Conservation (phyloP, 1,139 yeast genomes). For the Blastobotrys illinoisensis region DNA sequence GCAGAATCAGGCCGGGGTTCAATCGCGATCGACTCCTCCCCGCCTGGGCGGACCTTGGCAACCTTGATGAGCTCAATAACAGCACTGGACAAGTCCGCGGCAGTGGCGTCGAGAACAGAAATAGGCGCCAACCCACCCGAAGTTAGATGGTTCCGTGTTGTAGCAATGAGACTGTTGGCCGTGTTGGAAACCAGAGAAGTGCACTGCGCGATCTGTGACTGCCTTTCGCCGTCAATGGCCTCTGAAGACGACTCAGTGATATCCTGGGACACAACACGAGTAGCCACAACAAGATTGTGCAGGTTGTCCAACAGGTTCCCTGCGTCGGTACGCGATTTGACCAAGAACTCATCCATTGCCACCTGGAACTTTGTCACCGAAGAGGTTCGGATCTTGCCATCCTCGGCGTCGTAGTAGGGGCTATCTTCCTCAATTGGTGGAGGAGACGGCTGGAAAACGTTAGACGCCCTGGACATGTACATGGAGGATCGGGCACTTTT, state of each 20-base stretch:
- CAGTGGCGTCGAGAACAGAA: slow-evolving; percentile 68
- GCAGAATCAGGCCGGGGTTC: slow-evolving; percentile 12
- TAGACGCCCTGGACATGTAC: slow-evolving; percentile 17
- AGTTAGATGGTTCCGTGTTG: slow-evolving; percentile 69
- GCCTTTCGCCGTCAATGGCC: slow-evolving; percentile 16
- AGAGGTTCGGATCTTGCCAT: slow-evolving; percentile 25
- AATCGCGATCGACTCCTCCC: slow-evolving; percentile 5
- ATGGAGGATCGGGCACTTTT: slow-evolving; percentile 28
- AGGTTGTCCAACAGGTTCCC: slow-evolving; percentile 27
- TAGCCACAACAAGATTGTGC: slow-evolving; percentile 33
- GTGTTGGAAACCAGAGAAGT: slow-evolving; percentile 53
- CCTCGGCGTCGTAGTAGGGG: slow-evolving; percentile 20
- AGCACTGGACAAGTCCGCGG: slow-evolving; percentile 68
- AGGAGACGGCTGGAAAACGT: slow-evolving; percentile 18
- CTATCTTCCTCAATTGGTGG: slow-evolving; percentile 18
- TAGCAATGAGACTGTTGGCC: slow-evolving; percentile 69
- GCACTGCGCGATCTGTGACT: slow-evolving; percentile 27
- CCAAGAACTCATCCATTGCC: slow-evolving; percentile 31
- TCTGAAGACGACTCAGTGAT: slow-evolving; percentile 34
- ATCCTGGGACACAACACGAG: slow-evolving; percentile 34
- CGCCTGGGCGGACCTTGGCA: slow-evolving; percentile 42
- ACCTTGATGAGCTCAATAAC: slow-evolving; percentile 63
- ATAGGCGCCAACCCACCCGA: slow-evolving; percentile 63
- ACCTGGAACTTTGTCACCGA: slow-evolving; percentile 29
- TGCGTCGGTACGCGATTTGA: slow-evolving; percentile 25